A percentile compares a stretch with the other conserved stretches of the same genome.
Conservation (phyloP, 1,284 basidiomycete genomes). For the Moniliella sp. region DNA sequence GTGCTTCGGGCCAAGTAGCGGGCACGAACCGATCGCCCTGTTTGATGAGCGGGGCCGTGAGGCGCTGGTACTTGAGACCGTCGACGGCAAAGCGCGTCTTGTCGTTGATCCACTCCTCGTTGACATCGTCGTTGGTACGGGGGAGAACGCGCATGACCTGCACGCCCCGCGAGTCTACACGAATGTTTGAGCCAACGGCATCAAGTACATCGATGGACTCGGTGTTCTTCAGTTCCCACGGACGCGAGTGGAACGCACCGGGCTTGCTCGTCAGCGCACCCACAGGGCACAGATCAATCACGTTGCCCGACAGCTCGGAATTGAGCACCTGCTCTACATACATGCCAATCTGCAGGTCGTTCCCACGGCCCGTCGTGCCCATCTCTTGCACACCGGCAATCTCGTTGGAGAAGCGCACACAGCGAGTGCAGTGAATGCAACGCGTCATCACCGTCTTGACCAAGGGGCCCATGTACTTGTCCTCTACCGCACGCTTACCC, state of each 20-base stretch:
- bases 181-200: constrained; percentile 91
- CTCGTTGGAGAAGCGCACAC: constrained; percentile 94
- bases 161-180: constrained; percentile 80
- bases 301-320: constrained; percentile 89
- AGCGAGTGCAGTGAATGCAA: constrained; percentile 97
- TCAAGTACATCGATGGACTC: constrained; percentile 91
- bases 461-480: constrained; percentile 91
- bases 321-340: constrained; percentile 95
- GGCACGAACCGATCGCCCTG: constrained; percentile 76
- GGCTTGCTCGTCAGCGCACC: constrained; percentile 95
- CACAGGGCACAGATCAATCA: constrained; percentile 81
- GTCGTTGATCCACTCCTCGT: constrained; percentile 99
- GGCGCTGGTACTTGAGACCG: constrained; percentile 78
- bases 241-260: constrained; percentile 83
- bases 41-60: constrained; percentile 77
- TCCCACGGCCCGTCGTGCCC: constrained; percentile 86
- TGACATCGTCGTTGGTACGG: constrained; percentile 85
- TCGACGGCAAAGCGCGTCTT: constrained; percentile 95
- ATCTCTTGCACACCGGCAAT: constrained; percentile 94
- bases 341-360: constrained; percentile 94
- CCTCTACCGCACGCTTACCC: constrained; percentile 90
- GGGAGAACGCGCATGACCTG: constrained; percentile 95
- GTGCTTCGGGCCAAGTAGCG: constrained; percentile 76
- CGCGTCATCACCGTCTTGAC: constrained; percentile 99
- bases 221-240: constrained; percentile 96